Base-by-base conservation (phyloP, 129 eudicot genomes). In the Pulicaria dysenterica region DNA sequence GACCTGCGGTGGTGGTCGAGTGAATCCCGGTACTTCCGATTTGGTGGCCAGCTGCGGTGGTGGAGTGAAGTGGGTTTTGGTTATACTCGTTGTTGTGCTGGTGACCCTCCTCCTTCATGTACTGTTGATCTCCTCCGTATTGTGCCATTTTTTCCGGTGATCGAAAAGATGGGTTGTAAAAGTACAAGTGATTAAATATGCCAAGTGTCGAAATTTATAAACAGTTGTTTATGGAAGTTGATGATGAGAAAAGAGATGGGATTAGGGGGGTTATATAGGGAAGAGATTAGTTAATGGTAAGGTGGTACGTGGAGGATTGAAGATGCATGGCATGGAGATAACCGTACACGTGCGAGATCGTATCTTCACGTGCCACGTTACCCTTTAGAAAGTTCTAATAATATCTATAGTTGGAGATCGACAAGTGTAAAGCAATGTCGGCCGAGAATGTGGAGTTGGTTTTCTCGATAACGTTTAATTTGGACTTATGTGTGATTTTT, bases 51-150 rank as follows among this genome's bases (percentile, higher is more conserved):
- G 53, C 60, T 44, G 45, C 60, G 12, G 53, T 42, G 17, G 66
- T 24, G 11, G 83, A 64, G 4, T 70, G 77, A 36, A 70, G 77
- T 70, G 55, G 82, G 76, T 77, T 77, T 57, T 69, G 76, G 10
- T 0, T 57, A 13, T 70, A 14, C 55, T 67, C 73, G 5, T 70
- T 10, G 40, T 14, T 36, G 31, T 73, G 31, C 31, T 24, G 14
- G 44, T 47, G 66, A 10, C 64, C 80, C 42, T 73, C 82, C 47
- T 47, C 66, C 17, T 67, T 49, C 7, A 6, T 39, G 82, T 56
- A 51, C 39, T 41, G 60, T 12, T 72, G 68, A 12, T 72, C 67
- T 44, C 83, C 67, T 79, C 79, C 75, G 50, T 67, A 57, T 73
- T 73, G 75, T 67, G 70, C 79, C 83, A 73, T 73, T 54, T 50